A percentile compares a stretch with the other conserved stretches of the same genome.
These are phyloP conservation scores for Spatholobus suberectus DNA, from an alignment of 306 rosid species.

Conservation along the genomic window DNA sequence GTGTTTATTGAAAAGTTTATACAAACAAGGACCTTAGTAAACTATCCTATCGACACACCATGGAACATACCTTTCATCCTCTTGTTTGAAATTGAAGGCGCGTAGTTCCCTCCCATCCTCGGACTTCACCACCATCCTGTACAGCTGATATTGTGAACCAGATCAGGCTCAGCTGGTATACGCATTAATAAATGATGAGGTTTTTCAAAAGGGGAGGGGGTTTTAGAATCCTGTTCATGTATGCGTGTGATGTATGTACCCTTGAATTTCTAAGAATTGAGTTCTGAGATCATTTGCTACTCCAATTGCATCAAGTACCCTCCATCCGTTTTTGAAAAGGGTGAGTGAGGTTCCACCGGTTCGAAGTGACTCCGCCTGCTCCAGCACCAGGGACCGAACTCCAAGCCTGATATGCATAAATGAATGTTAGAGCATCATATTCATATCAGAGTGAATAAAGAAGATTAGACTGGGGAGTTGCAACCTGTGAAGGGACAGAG, in stretches of 20 bases:
- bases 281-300: slow-evolving; percentile 77
- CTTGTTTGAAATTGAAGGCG: slow-evolving; percentile 71
- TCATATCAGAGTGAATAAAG: neutral
- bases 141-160: slow-evolving; percentile 68
- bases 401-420: slow-evolving; percentile 66
- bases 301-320: slow-evolving; percentile 83
- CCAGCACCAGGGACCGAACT: slow-evolving; percentile 55
- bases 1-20: too few species aligned
- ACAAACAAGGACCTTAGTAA: too few species aligned
- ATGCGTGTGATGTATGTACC: slow-evolving; percentile 47
- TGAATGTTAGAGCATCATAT: neutral
- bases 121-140: slow-evolving; percentile 87
- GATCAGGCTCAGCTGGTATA: slow-evolving; percentile 51
- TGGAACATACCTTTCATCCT: too few species aligned
- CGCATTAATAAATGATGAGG: neutral
- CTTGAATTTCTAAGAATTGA: slow-evolving; percentile 82
- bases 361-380: slow-evolving; percentile 50
- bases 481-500: slow-evolving; percentile 77
- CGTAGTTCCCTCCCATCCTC: slow-evolving; percentile 82
- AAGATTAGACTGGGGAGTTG: neutral
- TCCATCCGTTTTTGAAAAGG: slow-evolving; percentile 93
- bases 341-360: slow-evolving; percentile 87
- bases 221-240: neutral
- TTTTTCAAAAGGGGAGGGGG: neutral
- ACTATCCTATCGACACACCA: neutral